Percentiles rank a stretch among this genome's conserved stretches.
phyloP scores from a whole-genome alignment of 345 rosid genomes.

The Eucalyptus erythrocorys region DNA sequence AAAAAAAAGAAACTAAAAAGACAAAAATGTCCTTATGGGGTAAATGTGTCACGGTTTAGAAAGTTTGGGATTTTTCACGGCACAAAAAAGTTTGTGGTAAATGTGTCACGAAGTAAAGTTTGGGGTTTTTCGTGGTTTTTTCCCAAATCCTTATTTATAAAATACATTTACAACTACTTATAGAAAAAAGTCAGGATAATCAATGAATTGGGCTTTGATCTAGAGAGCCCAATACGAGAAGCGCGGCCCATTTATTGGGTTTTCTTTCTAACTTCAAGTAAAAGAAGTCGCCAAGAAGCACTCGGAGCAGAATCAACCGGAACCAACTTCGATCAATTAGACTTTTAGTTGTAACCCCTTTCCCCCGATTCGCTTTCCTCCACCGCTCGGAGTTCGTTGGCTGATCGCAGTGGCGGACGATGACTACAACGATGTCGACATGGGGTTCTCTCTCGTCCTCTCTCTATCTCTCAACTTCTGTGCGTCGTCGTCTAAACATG shows the following conservation, averaged over 20 bases:
- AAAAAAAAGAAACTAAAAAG: too few species aligned
- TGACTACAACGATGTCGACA: constrained; percentile 43
- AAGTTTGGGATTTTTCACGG: too few species aligned
- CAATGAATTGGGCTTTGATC: background rate
- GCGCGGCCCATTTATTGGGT: background rate
- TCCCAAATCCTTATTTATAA: background rate
- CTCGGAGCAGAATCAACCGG: too few species aligned
- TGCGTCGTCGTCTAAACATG: background rate
- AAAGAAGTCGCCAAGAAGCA: background rate
- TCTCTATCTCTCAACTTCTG: background rate
- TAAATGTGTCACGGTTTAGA: too few species aligned
- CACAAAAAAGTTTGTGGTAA: too few species aligned
- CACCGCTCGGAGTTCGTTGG: background rate
- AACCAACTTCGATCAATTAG: background rate
- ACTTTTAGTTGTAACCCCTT: background rate
- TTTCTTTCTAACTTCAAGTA: background rate
- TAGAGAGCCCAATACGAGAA: background rate
- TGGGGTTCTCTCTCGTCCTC: constrained; percentile 18
- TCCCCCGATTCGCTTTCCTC: background rate
- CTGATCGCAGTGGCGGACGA: constrained; percentile 47
- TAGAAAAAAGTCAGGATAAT: background rate
- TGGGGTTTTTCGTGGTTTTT: too few species aligned
- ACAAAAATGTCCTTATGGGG: too few species aligned
- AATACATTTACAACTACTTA: background rate
- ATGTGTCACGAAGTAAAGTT: too few species aligned